Percentiles rank a stretch among this genome's conserved stretches.
These are phyloP conservation scores for Gossypium turneri DNA, from an alignment of 345 rosid species.

Conservation along the genomic window DNA sequence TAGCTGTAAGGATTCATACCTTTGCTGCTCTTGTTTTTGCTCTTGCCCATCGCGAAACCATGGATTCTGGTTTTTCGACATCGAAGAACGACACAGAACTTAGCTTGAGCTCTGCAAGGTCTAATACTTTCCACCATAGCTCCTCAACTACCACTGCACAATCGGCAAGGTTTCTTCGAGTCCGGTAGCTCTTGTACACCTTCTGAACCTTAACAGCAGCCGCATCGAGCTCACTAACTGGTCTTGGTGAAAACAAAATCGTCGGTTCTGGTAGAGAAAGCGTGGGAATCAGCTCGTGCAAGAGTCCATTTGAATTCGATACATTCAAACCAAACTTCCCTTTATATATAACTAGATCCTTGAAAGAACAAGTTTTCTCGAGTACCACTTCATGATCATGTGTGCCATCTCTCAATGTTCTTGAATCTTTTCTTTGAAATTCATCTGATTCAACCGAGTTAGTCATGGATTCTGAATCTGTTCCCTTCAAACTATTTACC, in stretches of 20 bases:
- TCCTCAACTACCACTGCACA: slow-evolving; percentile 91
- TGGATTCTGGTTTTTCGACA: slow-evolving; percentile 67
- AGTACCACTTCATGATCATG: slow-evolving; percentile 31
- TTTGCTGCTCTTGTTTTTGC: slow-evolving; percentile 93
- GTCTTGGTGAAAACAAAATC: slow-evolving; percentile 59
- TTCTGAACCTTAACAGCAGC: slow-evolving; percentile 92
- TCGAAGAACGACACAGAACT: slow-evolving; percentile 61
- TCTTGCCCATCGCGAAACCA: slow-evolving; percentile 85
- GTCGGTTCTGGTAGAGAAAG: slow-evolving; percentile 50
- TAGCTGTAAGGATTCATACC: slow-evolving; percentile 26
- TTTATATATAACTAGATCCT: slow-evolving; percentile 25
- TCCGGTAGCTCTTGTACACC: slow-evolving; percentile 87
- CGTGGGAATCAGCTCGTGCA: slow-evolving; percentile 24
- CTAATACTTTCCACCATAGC: slow-evolving; percentile 92
- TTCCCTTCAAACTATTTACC: slow-evolving; percentile 30
- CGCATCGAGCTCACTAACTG: slow-evolving; percentile 64
- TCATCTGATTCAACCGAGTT: slow-evolving; percentile 13
- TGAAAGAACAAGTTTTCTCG: slow-evolving; percentile 27
- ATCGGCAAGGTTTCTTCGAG: slow-evolving; percentile 86
- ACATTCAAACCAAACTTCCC: not conserved
- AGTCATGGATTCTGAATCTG: slow-evolving; percentile 33
- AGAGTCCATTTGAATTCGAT: not conserved
- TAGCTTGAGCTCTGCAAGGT: slow-evolving; percentile 61
- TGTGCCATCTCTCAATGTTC: slow-evolving; percentile 27
- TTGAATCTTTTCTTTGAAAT: slow-evolving; percentile 22